Conservation (phyloP, 2,329 filamentous ascomycete species). For the Capronia americana region DNA sequence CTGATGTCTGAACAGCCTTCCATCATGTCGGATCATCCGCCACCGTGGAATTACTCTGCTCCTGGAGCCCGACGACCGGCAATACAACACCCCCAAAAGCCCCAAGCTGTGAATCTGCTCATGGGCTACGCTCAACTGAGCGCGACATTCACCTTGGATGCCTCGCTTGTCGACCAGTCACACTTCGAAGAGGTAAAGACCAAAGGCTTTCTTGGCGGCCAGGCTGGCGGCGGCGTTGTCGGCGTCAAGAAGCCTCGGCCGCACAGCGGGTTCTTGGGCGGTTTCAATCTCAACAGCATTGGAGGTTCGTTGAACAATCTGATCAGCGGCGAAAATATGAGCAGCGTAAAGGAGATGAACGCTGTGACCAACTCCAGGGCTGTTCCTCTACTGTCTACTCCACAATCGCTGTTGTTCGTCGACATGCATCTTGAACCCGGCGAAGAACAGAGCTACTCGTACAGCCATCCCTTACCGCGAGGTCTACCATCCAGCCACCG, state of each 20-base stretch:
- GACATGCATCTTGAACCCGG: slow-evolving; percentile 86
- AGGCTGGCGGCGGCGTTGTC: slow-evolving; percentile 81
- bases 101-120: slow-evolving; percentile 78
- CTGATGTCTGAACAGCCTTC: slow-evolving; percentile 82
- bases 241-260: slow-evolving; percentile 74
- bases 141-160: slow-evolving; percentile 89
- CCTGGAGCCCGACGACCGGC: slow-evolving; percentile 60
- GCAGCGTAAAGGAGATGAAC: slow-evolving; percentile 95
- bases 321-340: slow-evolving; percentile 83
- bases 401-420: slow-evolving; percentile 94
- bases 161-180: slow-evolving; percentile 84
- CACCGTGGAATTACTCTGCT: slow-evolving; percentile 43
- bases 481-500: slow-evolving; percentile 90
- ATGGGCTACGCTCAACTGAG: slow-evolving; percentile 98
- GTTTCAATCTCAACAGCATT: slow-evolving; percentile 86
- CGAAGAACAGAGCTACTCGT: slow-evolving; percentile 86
- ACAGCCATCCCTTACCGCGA: slow-evolving; percentile 82
- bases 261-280: slow-evolving; percentile 77
- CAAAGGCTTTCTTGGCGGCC: slow-evolving; percentile 86
- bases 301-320: slow-evolving; percentile 87
- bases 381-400: slow-evolving; percentile 89
- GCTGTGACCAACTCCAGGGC: slow-evolving; percentile 83
- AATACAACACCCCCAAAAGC: slow-evolving; percentile 43
- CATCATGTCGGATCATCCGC: slow-evolving; percentile 46
- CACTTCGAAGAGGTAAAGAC: slow-evolving; percentile 96